Evolutionary conservation across 208 protist species (phyloP).

Genomic region (Histomonas meleagridis): DNA sequence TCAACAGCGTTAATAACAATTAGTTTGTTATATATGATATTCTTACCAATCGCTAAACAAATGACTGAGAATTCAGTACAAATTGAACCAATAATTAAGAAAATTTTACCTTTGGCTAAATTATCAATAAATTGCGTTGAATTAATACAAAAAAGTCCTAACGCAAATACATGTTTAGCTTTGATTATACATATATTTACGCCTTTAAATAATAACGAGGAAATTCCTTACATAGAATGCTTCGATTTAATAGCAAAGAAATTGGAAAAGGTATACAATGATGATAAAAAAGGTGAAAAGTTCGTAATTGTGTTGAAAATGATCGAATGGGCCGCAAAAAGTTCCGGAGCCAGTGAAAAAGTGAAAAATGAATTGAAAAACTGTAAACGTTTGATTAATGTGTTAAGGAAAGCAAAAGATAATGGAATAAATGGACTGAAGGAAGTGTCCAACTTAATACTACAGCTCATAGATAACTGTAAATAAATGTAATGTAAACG

Average conservation of each 20-base stretch:
- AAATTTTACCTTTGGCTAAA: neutral
- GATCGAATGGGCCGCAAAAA: neutral
- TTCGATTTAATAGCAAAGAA: neutral
- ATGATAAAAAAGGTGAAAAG: neutral
- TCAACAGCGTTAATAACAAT: neutral
- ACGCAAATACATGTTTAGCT: neutral
- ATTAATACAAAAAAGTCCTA: neutral
- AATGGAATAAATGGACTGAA: neutral
- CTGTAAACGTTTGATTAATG: neutral
- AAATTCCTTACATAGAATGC: neutral
- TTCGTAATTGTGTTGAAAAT: neutral
- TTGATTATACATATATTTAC: neutral
- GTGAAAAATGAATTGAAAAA: neutral
- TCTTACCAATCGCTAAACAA: neutral
- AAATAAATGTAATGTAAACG: too few relatives aligned
- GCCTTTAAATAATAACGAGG: neutral
- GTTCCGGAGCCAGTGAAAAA: too few relatives aligned
- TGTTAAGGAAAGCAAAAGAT: neutral
- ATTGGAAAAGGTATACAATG: neutral
- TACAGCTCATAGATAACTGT: too few relatives aligned
- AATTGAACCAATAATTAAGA: neutral
- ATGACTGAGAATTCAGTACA: neutral
- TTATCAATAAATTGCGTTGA: neutral
- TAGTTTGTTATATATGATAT: neutral
- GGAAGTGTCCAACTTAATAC: too few relatives aligned